Base-by-base conservation (phyloP, 2,329 filamentous ascomycete genomes). In the Exophiala spinifera region DNA sequence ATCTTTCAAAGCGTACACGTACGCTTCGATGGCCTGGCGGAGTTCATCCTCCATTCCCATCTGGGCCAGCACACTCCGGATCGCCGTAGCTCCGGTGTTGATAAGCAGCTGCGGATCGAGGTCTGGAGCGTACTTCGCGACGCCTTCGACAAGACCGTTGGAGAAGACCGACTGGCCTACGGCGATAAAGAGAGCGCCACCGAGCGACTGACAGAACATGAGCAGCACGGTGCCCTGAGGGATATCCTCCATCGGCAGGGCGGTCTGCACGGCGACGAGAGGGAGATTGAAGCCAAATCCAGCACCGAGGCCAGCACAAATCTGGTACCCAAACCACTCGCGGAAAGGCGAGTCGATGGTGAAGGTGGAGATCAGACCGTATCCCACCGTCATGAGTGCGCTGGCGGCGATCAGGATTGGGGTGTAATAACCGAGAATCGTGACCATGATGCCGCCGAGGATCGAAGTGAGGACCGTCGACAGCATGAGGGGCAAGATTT, bases 111-210 rank as follows among this genome's bases (percentile, higher is more conserved):
- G 47, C 1, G 71, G 61, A 44, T 75, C 66, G 15, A 77, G 58
- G 1, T 61, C 64, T 0, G 72, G 70, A 0, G 70, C 74, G 37
- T 72, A 67, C 28, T 68, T 69, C 1, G 69, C 68, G 2, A 89
- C 71, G 25, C 79, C 74, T 1, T 74, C 67, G 43, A 82, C 71
- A 13, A 89, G 72, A 0, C 78, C 81, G 63, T 87, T 87, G 59
- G 82, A 79, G 72, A 89, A 88, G 42, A 87, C 76, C 14, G 83
- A 81, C 66, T 89, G 83, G 0, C 80, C 80, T 7, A 87, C 80
- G 4, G 81, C 78, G 45, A 88, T 79, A 60, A 82, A 81, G 17
- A 89, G 69, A 1, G 86, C 83, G 2, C 84, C 85, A 40, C 85
- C 84, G 3, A 88, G 74, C 1, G 77, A 76, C 64, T 87, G 82